Evolutionary conservation across 1,284 basidiomycete genomes (phyloP).

Genomic region (Taiwanofungus camphoratus): DNA sequence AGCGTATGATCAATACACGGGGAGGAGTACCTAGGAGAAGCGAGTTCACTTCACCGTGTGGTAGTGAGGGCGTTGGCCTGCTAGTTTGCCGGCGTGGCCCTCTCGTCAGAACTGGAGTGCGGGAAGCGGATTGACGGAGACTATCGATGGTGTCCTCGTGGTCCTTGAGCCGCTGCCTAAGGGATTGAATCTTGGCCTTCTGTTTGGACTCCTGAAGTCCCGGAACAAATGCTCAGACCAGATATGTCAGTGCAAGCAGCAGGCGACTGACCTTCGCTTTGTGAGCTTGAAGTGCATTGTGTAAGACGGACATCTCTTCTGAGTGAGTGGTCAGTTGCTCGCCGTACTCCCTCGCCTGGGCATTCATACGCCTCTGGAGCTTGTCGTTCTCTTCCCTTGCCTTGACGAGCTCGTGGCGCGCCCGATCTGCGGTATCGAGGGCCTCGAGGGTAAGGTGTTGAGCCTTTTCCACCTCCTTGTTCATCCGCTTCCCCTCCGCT

Average conservation of each 20-base stretch:
- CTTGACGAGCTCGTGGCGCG: not conserved
- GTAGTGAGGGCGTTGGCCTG: too few species aligned
- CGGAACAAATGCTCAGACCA: not conserved
- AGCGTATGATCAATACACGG: too few species aligned
- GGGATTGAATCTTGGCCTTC: conserved; percentile 13
- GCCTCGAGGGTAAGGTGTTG: not conserved
- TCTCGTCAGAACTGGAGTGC: not conserved
- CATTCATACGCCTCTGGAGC: not conserved
- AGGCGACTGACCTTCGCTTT: conserved; percentile 4
- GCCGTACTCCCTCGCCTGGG: not conserved
- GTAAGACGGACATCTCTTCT: not conserved
- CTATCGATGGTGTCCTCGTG: not conserved
- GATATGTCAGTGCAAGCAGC: not conserved
- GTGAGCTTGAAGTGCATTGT: not conserved
- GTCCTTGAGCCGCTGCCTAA: conserved; percentile 10
- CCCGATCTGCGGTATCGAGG: conserved; percentile 6
- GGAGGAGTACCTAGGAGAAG: too few species aligned
- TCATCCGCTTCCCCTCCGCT: not conserved
- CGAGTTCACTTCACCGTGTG: too few species aligned
- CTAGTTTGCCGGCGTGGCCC: too few species aligned
- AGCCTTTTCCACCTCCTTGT: not conserved
- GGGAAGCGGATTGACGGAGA: not conserved
- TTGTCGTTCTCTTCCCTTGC: not conserved
- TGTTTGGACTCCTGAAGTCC: conserved; percentile 16
- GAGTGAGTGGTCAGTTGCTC: not conserved